Evolutionary conservation across 805 yeast species (phyloP).

Genomic region (Candida palmyrensis): DNA sequence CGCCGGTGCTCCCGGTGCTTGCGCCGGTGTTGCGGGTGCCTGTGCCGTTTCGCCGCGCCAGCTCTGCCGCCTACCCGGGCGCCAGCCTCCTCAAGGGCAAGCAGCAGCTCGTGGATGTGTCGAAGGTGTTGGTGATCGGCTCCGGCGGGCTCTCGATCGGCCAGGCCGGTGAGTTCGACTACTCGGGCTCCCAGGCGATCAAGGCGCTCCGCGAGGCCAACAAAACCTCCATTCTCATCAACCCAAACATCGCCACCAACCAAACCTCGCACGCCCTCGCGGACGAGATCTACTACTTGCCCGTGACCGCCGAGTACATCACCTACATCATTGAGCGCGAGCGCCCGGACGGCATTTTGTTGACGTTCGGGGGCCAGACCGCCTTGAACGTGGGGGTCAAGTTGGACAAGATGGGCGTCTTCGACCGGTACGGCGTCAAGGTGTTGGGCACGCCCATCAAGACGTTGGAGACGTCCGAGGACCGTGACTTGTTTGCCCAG

Average conservation of each 20-base stretch:
- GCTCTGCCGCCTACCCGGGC: slow-evolving; percentile 46
- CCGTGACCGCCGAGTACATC: slow-evolving; percentile 95
- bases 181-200: slow-evolving; percentile 98
- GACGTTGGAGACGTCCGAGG: slow-evolving; percentile 95
- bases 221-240: slow-evolving; percentile 78
- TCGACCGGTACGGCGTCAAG: slow-evolving; percentile 84
- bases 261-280: slow-evolving; percentile 95
- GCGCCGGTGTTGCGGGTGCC: too few relatives aligned
- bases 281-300: slow-evolving; percentile 91
- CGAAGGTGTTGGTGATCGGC: slow-evolving; percentile 86
- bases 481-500: slow-evolving; percentile 91
- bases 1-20: too few relatives aligned
- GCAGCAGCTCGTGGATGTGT: slow-evolving; percentile 71
- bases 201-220: slow-evolving; percentile 91
- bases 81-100: slow-evolving; percentile 56
- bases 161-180: slow-evolving; percentile 99
- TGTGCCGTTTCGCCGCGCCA: too few relatives aligned
- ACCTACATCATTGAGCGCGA: slow-evolving; percentile 94
- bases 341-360: slow-evolving; percentile 90
- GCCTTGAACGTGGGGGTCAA: slow-evolving; percentile 94
- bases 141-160: slow-evolving; percentile 98
- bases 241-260: slow-evolving; percentile 95
- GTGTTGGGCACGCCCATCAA: slow-evolving; percentile 97
- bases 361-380: slow-evolving; percentile 99
- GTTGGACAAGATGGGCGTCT: slow-evolving; percentile 90